Conservation (phyloP, 1,284 basidiomycete genomes). For the Sphaerobolus stellatus region DNA sequence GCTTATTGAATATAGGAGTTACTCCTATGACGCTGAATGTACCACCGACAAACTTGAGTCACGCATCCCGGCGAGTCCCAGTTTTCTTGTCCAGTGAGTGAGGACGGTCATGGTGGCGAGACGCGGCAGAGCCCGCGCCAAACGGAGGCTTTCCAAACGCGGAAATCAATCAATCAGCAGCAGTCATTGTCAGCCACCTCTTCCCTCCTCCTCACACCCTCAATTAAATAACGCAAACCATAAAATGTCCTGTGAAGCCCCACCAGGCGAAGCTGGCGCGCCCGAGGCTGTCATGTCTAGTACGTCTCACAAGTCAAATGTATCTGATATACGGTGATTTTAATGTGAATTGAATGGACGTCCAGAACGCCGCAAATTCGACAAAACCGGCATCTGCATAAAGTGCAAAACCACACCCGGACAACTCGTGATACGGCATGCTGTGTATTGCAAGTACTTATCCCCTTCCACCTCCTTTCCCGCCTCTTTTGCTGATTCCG, state of each 20-base stretch:
- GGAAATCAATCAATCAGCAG: no score
- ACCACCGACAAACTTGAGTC: no score
- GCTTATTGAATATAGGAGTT: no score
- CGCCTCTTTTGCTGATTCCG: not conserved
- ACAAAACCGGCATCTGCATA: conserved; percentile 62
- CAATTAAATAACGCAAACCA: not conserved
- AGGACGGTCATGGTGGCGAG: no score
- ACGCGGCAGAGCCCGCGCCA: no score
- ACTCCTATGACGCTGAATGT: no score
- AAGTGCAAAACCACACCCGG: conserved; percentile 66
- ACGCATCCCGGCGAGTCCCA: no score
- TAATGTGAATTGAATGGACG: no score
- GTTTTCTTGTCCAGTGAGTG: no score
- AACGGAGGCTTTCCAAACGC: no score
- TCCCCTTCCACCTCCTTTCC: not conserved
- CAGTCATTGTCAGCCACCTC: no score
- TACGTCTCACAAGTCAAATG: conserved; percentile 7
- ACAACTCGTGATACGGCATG: conserved; percentile 71
- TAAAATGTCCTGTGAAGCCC: conserved; percentile 21
- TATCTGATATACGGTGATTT: not conserved
- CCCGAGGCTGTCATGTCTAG: conserved; percentile 20
- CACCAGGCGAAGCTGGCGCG: conserved; percentile 11
- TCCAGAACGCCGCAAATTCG: conserved; percentile 62
- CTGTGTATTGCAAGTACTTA: conserved; percentile 79
- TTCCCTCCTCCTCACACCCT: conserved; percentile 1